Base-by-base conservation (phyloP, 345 rosid species). In the Rhodamnia rubescens region DNA sequence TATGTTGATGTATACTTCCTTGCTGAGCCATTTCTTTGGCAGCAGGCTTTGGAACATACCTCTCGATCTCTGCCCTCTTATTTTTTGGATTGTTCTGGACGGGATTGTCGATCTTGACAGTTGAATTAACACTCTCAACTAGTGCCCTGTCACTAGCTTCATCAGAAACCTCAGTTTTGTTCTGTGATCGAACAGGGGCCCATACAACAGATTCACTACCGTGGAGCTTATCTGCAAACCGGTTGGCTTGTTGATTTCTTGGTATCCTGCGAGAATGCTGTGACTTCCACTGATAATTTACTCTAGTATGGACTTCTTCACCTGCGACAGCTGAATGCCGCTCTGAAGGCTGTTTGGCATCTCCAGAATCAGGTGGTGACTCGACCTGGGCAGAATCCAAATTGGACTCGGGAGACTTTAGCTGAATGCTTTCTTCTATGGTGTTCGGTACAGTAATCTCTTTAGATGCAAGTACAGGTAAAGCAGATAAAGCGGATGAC, bases 11-110 rank as follows among this genome's bases (percentile, higher is more conserved):
- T 88, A 84, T 87, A 83, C 89, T 88, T 57, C 89, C 95, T 87
- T 93, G 96, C 89, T 92, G 94, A 85, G 96, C 91, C 93, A 91
- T 90, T 93, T 96, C 99, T 90, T 98, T 96, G 85, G 95, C 97
- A 83, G 91, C 93, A 86, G 98, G 97, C 91, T 95, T 98, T 15
- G 98, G 94, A 58, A 95, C 86, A 52, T 96, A 95, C 85, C 98
- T 94, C 92, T 96, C 99, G 83, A 96, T 91, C 90, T 98, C 99
- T 44, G 95, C 95, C 85, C 98, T 94, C 92, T 94, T 98, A 88
- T 88, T 91, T 89, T 91, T 95, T 59, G 92, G 85, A 91, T 86
- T 94, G 88, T 85, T 94, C 88, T 87, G 95, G 83, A 90, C 91
- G 82, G 89, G 93, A 87, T 90, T 89, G 84, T 90, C 93, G 75